phyloP scores from a whole-genome alignment of 2,329 filamentous ascomycete species.

The Pseudogymnoascus sp. region DNA sequence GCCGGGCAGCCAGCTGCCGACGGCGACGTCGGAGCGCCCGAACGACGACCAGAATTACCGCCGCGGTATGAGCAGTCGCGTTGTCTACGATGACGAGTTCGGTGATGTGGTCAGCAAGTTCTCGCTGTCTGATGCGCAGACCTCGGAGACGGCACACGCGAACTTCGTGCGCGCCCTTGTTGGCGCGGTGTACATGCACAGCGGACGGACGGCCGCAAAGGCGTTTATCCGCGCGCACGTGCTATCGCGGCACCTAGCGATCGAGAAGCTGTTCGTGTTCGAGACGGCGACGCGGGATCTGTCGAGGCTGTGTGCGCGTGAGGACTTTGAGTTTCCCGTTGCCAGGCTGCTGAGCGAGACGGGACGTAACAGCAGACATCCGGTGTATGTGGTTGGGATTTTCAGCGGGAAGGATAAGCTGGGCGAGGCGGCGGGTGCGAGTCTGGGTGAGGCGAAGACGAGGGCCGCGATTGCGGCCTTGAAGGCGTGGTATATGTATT shows the following conservation, averaged over 20 bases:
- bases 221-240: conserved; percentile 79
- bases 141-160: conserved; percentile 47
- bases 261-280: conserved; percentile 76
- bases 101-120: conserved; percentile 49
- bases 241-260: conserved; percentile 66
- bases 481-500: conserved; percentile 96
- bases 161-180: conserved; percentile 76
- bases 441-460: conserved; percentile 65
- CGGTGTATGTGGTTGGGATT: conserved; percentile 89
- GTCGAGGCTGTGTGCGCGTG: conserved; percentile 70
- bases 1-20: conserved; percentile 34
- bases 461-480: conserved; percentile 77
- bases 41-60: conserved; percentile 47
- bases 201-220: conserved; percentile 69
- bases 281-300: conserved; percentile 76
- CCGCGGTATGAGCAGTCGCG: conserved; percentile 64
- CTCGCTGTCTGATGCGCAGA: conserved; percentile 18
- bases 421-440: conserved; percentile 78
- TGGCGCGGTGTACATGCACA: conserved; percentile 78
- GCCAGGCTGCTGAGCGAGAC: conserved; percentile 87
- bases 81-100: conserved; percentile 78
- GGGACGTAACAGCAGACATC: conserved; percentile 71
- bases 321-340: conserved; percentile 80
- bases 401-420: conserved; percentile 87
- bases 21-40: conserved; percentile 41